Percentiles rank a stretch among this genome's conserved stretches.
These are phyloP conservation scores for Bipolaris zeicola DNA, from an alignment of 2,329 filamentous ascomycete species.

Conservation along the genomic window DNA sequence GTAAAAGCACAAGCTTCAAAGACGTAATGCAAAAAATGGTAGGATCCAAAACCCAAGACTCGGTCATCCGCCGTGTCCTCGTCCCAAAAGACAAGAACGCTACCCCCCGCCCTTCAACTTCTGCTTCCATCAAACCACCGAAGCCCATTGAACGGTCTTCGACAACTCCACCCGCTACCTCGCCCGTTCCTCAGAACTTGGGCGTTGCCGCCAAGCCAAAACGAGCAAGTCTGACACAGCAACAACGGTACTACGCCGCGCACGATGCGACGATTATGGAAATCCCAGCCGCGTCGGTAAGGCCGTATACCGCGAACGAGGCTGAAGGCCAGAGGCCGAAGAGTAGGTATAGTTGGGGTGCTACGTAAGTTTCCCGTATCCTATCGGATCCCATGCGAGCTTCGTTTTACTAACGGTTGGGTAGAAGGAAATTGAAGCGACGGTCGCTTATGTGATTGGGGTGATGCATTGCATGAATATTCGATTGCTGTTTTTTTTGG, in stretches of 20 bases:
- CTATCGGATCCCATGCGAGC: neutral
- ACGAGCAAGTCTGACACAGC: slow-evolving; percentile 2
- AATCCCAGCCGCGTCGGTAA: neutral
- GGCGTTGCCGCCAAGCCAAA: neutral
- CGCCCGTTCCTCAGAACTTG: neutral
- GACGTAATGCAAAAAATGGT: slow-evolving; percentile 38
- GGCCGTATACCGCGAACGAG: slow-evolving; percentile 11
- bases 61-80: slow-evolving; percentile 2
- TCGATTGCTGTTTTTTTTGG: neutral
- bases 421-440: slow-evolving; percentile 24
- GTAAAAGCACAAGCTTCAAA: slow-evolving; percentile 33
- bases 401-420: neutral
- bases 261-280: slow-evolving; percentile 1
- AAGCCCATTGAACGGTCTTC: neutral
- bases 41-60: slow-evolving; percentile 19
- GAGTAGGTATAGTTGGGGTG: slow-evolving; percentile 26
- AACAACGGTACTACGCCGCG: slow-evolving; percentile 25
- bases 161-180: neutral
- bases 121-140: neutral
- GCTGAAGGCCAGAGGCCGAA: slow-evolving; percentile 15
- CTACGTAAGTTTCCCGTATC: slow-evolving; percentile 24
- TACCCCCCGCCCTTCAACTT: slow-evolving; percentile 4
- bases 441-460: slow-evolving; percentile 10
- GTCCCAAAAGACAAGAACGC: slow-evolving; percentile 12
- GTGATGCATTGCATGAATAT: neutral